phyloP scores from a whole-genome alignment of 2,329 filamentous ascomycete genomes.

The Verticillium dahliae region DNA sequence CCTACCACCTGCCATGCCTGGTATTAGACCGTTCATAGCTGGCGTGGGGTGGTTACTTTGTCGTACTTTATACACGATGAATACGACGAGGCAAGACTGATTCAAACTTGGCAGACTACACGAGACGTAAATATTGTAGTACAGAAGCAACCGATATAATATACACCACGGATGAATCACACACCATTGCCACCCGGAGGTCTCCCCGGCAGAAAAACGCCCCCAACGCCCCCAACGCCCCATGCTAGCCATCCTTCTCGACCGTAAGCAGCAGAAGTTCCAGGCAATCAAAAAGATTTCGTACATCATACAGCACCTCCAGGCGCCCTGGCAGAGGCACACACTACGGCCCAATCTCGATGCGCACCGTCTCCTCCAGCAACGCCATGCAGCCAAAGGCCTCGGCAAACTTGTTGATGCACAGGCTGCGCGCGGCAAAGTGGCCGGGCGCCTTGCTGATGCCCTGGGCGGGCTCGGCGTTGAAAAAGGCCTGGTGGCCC shows the following conservation, averaged over 20 bases:
- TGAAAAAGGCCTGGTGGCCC: slow-evolving; percentile 24
- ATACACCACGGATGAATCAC: background rate
- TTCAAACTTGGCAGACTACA: too few relatives aligned
- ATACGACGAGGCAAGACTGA: too few relatives aligned
- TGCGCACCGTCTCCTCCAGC: background rate
- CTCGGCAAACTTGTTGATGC: slow-evolving; percentile 25
- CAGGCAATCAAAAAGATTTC: background rate
- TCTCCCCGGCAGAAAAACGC: background rate
- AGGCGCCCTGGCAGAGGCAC: background rate
- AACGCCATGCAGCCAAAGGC: slow-evolving; percentile 28
- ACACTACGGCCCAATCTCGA: background rate
- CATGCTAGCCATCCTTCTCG: background rate
- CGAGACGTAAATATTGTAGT: too few relatives aligned
- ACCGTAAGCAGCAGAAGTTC: background rate
- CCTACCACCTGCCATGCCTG: too few relatives aligned
- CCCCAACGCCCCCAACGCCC: background rate
- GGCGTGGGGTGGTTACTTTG: too few relatives aligned
- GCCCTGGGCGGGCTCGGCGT: slow-evolving; percentile 21
- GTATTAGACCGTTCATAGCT: too few relatives aligned
- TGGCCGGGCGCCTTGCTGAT: slow-evolving; percentile 26
- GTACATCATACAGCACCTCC: background rate
- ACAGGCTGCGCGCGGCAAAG: slow-evolving; percentile 24
- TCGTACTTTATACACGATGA: too few relatives aligned
- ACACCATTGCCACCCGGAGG: too few relatives aligned
- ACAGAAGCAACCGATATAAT: background rate